phyloP scores from a whole-genome alignment of 176 grass and related monocot genomes.

The Microstegium vimineum region DNA sequence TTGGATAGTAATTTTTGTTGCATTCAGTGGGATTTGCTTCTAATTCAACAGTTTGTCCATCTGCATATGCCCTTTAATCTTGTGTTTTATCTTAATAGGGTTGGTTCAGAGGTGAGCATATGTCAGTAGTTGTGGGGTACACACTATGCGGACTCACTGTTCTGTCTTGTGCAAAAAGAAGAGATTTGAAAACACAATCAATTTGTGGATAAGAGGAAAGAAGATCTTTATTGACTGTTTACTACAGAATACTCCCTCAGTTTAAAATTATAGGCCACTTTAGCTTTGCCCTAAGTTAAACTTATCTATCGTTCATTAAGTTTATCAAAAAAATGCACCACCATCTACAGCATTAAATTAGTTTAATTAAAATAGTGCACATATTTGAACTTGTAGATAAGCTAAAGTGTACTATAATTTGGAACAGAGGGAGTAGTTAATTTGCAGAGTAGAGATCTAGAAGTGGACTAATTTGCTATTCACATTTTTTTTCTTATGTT shows the following conservation, averaged over 20 bases:
- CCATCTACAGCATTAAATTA: neutral
- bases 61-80: neutral
- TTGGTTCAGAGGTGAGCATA: neutral
- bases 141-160: neutral
- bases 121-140: neutral
- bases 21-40: conserved; percentile 16
- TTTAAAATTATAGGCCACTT: neutral
- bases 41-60: neutral
- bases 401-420: neutral
- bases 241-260: neutral
- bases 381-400: neutral
- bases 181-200: neutral
- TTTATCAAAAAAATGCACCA: neutral
- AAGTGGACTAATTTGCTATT: neutral
- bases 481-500: neutral
- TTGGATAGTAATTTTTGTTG: neutral
- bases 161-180: neutral
- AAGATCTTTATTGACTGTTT: neutral
- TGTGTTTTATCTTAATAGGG: conserved; percentile 8
- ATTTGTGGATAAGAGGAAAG: neutral
- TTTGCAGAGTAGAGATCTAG: neutral
- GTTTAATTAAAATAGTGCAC: neutral
- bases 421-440: no score
- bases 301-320: neutral
- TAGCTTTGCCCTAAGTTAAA: neutral